These are phyloP conservation scores for Amorphotheca resinae DNA, from an alignment of 495 filamentous ascomycete genomes.

Conservation along the genomic window DNA sequence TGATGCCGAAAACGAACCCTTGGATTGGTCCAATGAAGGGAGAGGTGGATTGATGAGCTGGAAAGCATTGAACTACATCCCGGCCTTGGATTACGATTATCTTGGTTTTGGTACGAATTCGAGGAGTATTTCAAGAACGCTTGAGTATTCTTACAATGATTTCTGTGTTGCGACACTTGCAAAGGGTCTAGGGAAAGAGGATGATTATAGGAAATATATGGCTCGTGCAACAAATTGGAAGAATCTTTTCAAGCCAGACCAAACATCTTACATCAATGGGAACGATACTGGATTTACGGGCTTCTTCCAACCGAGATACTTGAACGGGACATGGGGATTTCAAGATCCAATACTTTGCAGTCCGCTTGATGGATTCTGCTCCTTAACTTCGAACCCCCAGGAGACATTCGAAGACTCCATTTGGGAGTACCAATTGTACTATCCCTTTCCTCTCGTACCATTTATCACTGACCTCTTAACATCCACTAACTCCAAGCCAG, in stretches of 20 bases:
- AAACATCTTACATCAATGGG: conserved; percentile 45
- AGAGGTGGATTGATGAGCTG: conserved; percentile 56
- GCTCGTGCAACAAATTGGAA: conserved; percentile 50
- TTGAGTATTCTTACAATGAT: conserved; percentile 71
- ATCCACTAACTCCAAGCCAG: conserved; percentile 1
- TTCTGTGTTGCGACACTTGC: conserved; percentile 57
- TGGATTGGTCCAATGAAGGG: conserved; percentile 60
- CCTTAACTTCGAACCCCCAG: conserved; percentile 44
- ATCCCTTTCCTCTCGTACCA: conserved; percentile 42
- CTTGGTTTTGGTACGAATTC: conserved; percentile 56
- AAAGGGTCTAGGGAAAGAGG: conserved; percentile 35
- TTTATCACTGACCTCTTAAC: conserved; percentile 39
- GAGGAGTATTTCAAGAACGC: conserved; percentile 53
- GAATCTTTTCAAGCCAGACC: conserved; percentile 52
- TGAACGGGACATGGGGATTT: conserved; percentile 53
- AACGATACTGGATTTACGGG: conserved; percentile 50
- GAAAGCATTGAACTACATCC: conserved; percentile 59
- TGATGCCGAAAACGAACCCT: conserved; percentile 36
- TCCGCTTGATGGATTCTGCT: conserved; percentile 30
- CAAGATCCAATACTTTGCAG: conserved; percentile 58
- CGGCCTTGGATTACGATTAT: conserved; percentile 51
- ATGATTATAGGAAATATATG: conserved; percentile 49
- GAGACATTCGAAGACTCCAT: conserved; percentile 61
- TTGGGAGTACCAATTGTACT: conserved; percentile 60
- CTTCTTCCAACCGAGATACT: conserved; percentile 48